Evolutionary conservation across 2,329 filamentous ascomycete genomes (phyloP).

Genomic region (Paraconiothyrium sp.): DNA sequence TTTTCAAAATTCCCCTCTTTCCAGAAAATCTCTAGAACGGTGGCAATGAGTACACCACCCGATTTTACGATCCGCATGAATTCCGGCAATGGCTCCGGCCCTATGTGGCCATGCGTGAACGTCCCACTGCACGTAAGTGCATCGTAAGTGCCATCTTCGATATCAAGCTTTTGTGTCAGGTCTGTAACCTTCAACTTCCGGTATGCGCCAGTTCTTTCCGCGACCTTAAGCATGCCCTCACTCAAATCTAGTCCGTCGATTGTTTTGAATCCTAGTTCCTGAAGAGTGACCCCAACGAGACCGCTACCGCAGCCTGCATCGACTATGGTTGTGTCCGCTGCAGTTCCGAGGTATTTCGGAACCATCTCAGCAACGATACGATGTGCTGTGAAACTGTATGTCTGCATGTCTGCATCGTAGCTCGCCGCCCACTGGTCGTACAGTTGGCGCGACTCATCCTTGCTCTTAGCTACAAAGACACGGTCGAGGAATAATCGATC

Average conservation of each 20-base stretch:
- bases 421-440: slow-evolving; percentile 60
- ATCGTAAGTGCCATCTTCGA: slow-evolving; percentile 57
- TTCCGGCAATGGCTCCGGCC: slow-evolving; percentile 59
- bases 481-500: slow-evolving; percentile 42
- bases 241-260: slow-evolving; percentile 65
- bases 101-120: slow-evolving; percentile 65
- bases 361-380: slow-evolving; percentile 44
- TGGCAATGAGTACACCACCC: slow-evolving; percentile 61
- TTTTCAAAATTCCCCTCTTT: slow-evolving; percentile 58
- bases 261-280: slow-evolving; percentile 53
- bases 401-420: slow-evolving; percentile 55
- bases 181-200: slow-evolving; percentile 57
- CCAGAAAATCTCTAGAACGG: slow-evolving; percentile 63
- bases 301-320: slow-evolving; percentile 68
- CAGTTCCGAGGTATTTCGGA: slow-evolving; percentile 24
- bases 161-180: slow-evolving; percentile 56
- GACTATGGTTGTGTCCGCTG: slow-evolving; percentile 51
- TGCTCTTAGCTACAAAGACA: slow-evolving; percentile 48
- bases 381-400: slow-evolving; percentile 55
- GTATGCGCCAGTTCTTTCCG: slow-evolving; percentile 60
- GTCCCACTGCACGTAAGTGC: slow-evolving; percentile 64
- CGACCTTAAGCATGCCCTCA: slow-evolving; percentile 63
- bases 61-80: slow-evolving; percentile 60
- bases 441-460: slow-evolving; percentile 50
- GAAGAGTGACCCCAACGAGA: slow-evolving; percentile 60